These are phyloP conservation scores for Dentipellis sp. DNA, from an alignment of 768 basidiomycete genomes.

Conservation along the genomic window DNA sequence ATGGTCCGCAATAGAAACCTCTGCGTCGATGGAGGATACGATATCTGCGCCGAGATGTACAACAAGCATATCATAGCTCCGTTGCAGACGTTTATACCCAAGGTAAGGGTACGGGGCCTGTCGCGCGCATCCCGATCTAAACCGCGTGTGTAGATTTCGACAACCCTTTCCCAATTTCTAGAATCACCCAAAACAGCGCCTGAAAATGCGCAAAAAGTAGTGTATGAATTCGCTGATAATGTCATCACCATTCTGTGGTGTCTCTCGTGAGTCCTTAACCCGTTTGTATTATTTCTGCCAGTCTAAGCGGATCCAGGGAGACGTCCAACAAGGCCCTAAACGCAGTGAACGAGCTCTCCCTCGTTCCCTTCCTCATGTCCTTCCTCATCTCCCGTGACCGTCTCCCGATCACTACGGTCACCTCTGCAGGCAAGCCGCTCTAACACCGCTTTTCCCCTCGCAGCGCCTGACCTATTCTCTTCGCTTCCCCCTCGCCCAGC, in stretches of 20 bases:
- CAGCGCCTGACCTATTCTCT: neutral
- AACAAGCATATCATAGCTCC: slow-evolving; percentile 88
- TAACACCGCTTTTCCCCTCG: neutral
- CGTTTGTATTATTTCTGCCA: neutral
- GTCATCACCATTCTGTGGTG: slow-evolving; percentile 92
- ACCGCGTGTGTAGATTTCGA: slow-evolving; percentile 50
- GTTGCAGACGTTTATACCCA: slow-evolving; percentile 66
- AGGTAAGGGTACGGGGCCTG: slow-evolving; percentile 36
- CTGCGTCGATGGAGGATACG: slow-evolving; percentile 91
- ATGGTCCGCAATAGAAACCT: slow-evolving; percentile 53
- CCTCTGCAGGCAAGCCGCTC: slow-evolving; percentile 58
- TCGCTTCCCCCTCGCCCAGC: slow-evolving; percentile 34
- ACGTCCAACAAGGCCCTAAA: slow-evolving; percentile 88
- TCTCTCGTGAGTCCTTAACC: slow-evolving; percentile 62
- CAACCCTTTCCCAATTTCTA: slow-evolving; percentile 58
- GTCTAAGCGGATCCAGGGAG: slow-evolving; percentile 44
- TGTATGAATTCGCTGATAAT: slow-evolving; percentile 87
- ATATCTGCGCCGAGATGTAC: slow-evolving; percentile 95
- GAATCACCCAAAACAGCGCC: slow-evolving; percentile 50
- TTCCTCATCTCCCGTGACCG: slow-evolving; percentile 67
- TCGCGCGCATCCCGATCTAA: slow-evolving; percentile 1
- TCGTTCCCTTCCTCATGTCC: slow-evolving; percentile 84
- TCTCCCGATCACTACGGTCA: slow-evolving; percentile 62
- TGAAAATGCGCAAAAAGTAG: slow-evolving; percentile 62
- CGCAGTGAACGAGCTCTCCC: slow-evolving; percentile 72